Base-by-base conservation (phyloP, 2,329 filamentous ascomycete genomes). In the Hypoxylon sp. region DNA sequence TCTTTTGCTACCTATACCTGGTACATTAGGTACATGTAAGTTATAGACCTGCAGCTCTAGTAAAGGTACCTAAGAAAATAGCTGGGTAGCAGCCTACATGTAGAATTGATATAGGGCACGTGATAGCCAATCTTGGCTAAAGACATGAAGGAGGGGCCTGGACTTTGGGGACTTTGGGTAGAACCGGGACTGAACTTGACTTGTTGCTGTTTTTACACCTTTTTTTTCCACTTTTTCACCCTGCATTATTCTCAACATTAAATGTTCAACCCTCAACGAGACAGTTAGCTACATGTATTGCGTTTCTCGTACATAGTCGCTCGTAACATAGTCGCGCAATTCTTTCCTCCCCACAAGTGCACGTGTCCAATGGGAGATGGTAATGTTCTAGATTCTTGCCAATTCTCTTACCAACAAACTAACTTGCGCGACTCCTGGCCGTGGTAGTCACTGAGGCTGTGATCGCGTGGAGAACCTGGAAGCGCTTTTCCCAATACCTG, bases 151-250 rank as follows among this genome's bases (percentile, higher is more conserved):
- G 41, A 43, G 23, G 54, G 53, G 46, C n/a, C 27, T 29, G 37
- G 8, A n/a, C 19, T 39, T 45, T n/a, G n/a, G n/a, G n/a, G n/a
- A n/a, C n/a, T n/a, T 27, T 51, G 45, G 52, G 37, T 41, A 41
- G 37, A 41, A 41, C 37, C 37, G 16, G 37, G 16, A 19, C 3
- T 41, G 21, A 21, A 19, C n/a, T 55, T 27, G 39, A 39, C 14
- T 6, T 19, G 41, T 41, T 34, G 50, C 60, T 48, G 60, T 67
- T 67, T 67, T 63, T 57, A 56, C 60, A 63, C 60, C 60, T 66
- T 52, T 29, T 21, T 29, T 9, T 45, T 54, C 9, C n/a, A n/a
- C n/a, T 56, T 5, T 32, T 52, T 11, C 7, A 34, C 50, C 34
- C 9, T 37, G 19, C 11, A 21, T 8, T 30, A 2, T 45, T 50